Percentiles rank a stretch among this genome's conserved stretches.
These are phyloP conservation scores for Pseudocercospora eumusae DNA, from an alignment of 2,329 filamentous ascomycete genomes.

Conservation along the genomic window DNA sequence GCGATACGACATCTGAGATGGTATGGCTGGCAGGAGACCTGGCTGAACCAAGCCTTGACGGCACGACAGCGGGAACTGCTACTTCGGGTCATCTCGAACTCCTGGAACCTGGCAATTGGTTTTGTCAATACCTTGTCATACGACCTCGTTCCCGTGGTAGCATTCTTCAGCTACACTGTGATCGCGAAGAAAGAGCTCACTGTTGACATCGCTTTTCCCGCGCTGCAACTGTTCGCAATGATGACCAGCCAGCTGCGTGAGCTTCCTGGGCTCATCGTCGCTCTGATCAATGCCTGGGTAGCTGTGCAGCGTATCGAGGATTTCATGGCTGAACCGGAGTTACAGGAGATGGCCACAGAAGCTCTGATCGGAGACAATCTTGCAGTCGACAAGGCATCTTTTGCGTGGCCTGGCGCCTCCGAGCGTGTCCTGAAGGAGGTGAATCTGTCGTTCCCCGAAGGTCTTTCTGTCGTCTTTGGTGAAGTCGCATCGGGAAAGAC, in stretches of 20 bases:
- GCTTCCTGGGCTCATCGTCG: slow-evolving; percentile 72
- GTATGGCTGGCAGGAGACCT: slow-evolving; percentile 80
- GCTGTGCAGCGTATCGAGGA: slow-evolving; percentile 78
- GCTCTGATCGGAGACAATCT: slow-evolving; percentile 41
- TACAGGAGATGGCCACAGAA: slow-evolving; percentile 47
- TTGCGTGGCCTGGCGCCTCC: slow-evolving; percentile 73
- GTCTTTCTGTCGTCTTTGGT: slow-evolving; percentile 63
- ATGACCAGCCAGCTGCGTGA: slow-evolving; percentile 73
- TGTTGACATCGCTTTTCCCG: slow-evolving; percentile 83
- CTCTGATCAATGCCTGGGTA: slow-evolving; percentile 78
- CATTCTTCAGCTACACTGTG: slow-evolving; percentile 78
- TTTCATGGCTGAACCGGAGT: slow-evolving; percentile 85
- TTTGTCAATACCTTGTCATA: slow-evolving; percentile 72
- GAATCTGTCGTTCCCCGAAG: slow-evolving; percentile 56
- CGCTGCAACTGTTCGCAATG: slow-evolving; percentile 76
- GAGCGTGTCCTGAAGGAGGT: slow-evolving; percentile 58
- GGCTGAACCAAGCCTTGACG: slow-evolving; percentile 69
- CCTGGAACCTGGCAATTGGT: slow-evolving; percentile 64
- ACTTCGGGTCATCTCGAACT: slow-evolving; percentile 62
- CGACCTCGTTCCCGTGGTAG: slow-evolving; percentile 74
- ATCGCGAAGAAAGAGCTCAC: slow-evolving; percentile 67
- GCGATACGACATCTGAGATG: slow-evolving; percentile 77
- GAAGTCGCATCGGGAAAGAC: slow-evolving; percentile 67
- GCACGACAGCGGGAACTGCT: slow-evolving; percentile 68
- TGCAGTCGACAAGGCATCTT: slow-evolving; percentile 65